Evolutionary conservation across 768 basidiomycete species (phyloP).

Genomic region (Suillus weaverae): DNA sequence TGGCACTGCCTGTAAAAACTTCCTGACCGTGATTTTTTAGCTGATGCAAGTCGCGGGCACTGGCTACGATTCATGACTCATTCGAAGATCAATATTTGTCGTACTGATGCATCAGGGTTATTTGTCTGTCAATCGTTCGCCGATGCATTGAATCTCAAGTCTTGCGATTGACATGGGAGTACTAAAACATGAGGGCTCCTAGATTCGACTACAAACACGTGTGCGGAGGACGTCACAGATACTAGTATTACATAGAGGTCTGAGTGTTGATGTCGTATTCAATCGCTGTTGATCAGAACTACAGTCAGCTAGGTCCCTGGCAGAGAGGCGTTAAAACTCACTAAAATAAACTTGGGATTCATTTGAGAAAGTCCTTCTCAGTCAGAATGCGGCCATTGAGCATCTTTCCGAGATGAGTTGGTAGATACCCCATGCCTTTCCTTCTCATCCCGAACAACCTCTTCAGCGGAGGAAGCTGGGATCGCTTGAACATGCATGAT

Average conservation of each 20-base stretch:
- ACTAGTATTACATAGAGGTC: neutral
- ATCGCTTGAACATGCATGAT: conserved; percentile 5
- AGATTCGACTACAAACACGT: neutral
- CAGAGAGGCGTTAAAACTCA: neutral
- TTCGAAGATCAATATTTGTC: too few species aligned
- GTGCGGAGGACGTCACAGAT: neutral
- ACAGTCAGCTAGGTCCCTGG: neutral
- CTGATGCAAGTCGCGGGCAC: too few species aligned
- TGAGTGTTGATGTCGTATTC: neutral
- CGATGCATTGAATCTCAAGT: neutral
- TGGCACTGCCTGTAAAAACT: too few species aligned
- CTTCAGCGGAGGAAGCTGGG: conserved; percentile 28
- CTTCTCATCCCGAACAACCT: conserved; percentile 36
- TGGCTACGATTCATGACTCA: too few species aligned
- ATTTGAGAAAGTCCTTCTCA: conserved; percentile 23
- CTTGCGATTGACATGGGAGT: neutral
- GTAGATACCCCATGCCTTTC: conserved; percentile 38
- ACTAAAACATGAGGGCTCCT: neutral
- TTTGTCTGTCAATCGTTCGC: neutral
- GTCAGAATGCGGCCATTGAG: conserved; percentile 28
- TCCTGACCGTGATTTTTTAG: too few species aligned
- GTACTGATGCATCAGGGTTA: neutral
- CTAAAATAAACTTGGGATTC: neutral
- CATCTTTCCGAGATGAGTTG: conserved; percentile 44
- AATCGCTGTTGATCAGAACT: neutral